Evolutionary conservation across 257 asterid genomes (phyloP), one percentile per base, ranked within the genome.

Genomic region (Datura wrightii): DNA sequence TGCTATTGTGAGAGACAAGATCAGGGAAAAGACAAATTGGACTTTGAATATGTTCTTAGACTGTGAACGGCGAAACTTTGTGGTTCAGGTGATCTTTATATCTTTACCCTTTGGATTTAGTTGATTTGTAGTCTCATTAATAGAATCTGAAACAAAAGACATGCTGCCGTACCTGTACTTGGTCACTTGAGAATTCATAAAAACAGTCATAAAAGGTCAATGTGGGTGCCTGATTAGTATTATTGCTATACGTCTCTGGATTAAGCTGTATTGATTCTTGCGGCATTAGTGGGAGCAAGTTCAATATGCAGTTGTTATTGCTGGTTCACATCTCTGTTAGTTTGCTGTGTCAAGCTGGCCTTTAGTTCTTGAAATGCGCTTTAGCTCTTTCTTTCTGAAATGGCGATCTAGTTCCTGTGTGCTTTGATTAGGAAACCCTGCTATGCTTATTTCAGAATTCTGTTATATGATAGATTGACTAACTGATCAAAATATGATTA

Each of bases 31-130:
- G 91, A 96, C 98, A 39, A 94, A 94, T 84, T 96, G 95, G 94
- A 92, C 93, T 14, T 78, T 91, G 79, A 89, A 94, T 58, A 96
- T 96, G 99, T 94, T 96, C 92, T 85, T 90, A 94, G 99, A 96
- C 81, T 96, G 99, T 58, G 97, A 94, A 85, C 88, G 98, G 85
- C 97, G 97, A 82, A 94, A 96, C 89, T 95, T 94, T 83, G 98
- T 96, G 42, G 80, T 94, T 87, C 99, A 96, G 99, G 99, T 95
- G 89, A 87, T 80, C 84, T 56, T 24, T 46, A 80, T 53, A 13
- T 13, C 3, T 34, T 18, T 66, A 31, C 37, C 79, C 34, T n/a
- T 56, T 14, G 63, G 50, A 5, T 69, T 52, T 6, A 5, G 41
- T 67, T 71, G 19, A 11, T 15, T 72, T 5, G 78, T 41, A 3